phyloP scores from a whole-genome alignment of 495 filamentous ascomycete genomes.

The Cairneyella variabilis region DNA sequence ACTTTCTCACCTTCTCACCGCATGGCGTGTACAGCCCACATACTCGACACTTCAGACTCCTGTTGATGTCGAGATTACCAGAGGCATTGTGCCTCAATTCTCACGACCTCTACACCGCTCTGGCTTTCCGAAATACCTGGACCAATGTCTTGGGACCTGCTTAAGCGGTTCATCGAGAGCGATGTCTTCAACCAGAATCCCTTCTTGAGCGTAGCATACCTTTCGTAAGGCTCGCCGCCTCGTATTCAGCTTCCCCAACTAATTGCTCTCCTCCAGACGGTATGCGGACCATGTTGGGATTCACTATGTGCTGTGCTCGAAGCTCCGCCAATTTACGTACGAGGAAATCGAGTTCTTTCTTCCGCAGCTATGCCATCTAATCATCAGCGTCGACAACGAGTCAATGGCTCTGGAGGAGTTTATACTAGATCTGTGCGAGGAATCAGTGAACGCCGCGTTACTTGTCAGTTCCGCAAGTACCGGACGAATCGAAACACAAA shows the following conservation, averaged over 20 bases:
- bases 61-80: slow-evolving; percentile 27
- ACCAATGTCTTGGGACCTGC: slow-evolving; percentile 54
- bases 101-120: slow-evolving; percentile 1
- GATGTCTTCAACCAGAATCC: slow-evolving; percentile 81
- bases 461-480: slow-evolving; percentile 48
- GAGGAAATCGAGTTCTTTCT: slow-evolving; percentile 84
- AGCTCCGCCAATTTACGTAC: slow-evolving; percentile 75
- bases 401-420: slow-evolving; percentile 82
- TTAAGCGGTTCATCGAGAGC: slow-evolving; percentile 74
- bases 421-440: slow-evolving; percentile 72
- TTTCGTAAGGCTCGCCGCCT: slow-evolving; percentile 53
- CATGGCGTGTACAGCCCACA: slow-evolving; percentile 15
- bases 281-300: slow-evolving; percentile 81
- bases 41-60: background rate
- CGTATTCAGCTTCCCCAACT: background rate
- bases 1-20: background rate
- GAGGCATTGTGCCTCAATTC: slow-evolving; percentile 24
- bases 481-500: background rate
- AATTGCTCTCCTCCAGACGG: slow-evolving; percentile 44
- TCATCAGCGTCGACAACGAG: slow-evolving; percentile 76
- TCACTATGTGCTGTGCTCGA: slow-evolving; percentile 74
- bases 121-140: background rate
- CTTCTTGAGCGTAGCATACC: slow-evolving; percentile 73
- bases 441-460: slow-evolving; percentile 72
- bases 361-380: slow-evolving; percentile 73